phyloP scores from a whole-genome alignment of 2,329 filamentous ascomycete species.

The Nakataea oryzae region DNA sequence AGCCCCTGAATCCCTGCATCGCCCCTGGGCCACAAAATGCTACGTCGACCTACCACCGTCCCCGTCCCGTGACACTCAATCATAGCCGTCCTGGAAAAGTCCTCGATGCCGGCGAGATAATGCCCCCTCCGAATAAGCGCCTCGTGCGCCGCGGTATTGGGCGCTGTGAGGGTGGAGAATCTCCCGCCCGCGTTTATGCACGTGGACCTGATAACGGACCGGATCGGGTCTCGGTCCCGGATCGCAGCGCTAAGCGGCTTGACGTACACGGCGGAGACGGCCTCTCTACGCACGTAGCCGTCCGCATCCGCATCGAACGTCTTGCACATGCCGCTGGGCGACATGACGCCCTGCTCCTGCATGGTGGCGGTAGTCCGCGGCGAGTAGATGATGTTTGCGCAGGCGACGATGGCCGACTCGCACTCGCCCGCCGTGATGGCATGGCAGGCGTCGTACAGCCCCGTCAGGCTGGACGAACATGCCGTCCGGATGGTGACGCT shows the following conservation, averaged over 20 bases:
- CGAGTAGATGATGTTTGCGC: slow-evolving; percentile 22
- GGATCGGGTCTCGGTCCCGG: slow-evolving; percentile 30
- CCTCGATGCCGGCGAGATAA: slow-evolving; percentile 11
- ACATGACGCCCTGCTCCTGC: slow-evolving; percentile 24
- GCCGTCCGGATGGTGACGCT: slow-evolving; percentile 25
- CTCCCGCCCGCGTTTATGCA: slow-evolving; percentile 31
- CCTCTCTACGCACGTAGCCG: slow-evolving; percentile 40
- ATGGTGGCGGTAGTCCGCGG: slow-evolving; percentile 19
- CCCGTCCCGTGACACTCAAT: slow-evolving; percentile 25
- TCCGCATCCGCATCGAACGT: slow-evolving; percentile 32
- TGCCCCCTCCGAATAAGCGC: slow-evolving; percentile 3
- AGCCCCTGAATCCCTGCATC: not conserved
- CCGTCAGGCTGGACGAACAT: slow-evolving; percentile 25
- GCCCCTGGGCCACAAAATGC: too few species aligned
- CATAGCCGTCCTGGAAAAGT: slow-evolving; percentile 16
- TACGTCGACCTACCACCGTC: slow-evolving; percentile 1
- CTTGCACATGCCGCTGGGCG: slow-evolving; percentile 18
- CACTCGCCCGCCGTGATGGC: slow-evolving; percentile 16
- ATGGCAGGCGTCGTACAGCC: slow-evolving; percentile 23
- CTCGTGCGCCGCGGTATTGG: slow-evolving; percentile 1
- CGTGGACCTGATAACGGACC: slow-evolving; percentile 25
- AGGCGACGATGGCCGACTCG: slow-evolving; percentile 22
- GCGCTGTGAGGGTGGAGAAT: slow-evolving; percentile 13
- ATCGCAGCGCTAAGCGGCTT: slow-evolving; percentile 36
- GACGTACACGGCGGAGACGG: slow-evolving; percentile 27